These are phyloP conservation scores for Nidularia pulvinata DNA, from an alignment of 768 basidiomycete genomes.

Conservation along the genomic window DNA sequence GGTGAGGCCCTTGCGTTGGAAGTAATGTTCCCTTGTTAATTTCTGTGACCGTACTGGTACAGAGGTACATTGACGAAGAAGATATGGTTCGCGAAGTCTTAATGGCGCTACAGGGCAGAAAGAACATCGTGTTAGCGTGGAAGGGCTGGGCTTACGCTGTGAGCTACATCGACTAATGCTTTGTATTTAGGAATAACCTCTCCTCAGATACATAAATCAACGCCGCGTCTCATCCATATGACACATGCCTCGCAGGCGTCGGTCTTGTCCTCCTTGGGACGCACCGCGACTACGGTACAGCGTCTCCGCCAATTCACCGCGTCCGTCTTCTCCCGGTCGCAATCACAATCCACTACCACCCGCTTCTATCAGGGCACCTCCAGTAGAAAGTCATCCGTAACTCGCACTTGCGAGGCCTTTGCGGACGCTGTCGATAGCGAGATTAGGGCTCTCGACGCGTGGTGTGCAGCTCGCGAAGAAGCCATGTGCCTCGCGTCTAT, in stretches of 20 bases:
- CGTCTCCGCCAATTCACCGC: slow-evolving; percentile 64
- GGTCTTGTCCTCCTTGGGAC: slow-evolving; percentile 56
- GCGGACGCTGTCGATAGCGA: slow-evolving; percentile 71
- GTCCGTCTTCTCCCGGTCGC: slow-evolving; percentile 38
- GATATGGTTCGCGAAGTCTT: slow-evolving; percentile 79
- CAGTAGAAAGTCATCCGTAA: slow-evolving; percentile 19
- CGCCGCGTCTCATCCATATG: slow-evolving; percentile 66
- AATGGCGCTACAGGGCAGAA: slow-evolving; percentile 73
- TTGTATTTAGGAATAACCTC: background rate
- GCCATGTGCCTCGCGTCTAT: slow-evolving; percentile 58
- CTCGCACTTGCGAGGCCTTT: slow-evolving; percentile 80
- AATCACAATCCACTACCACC: slow-evolving; percentile 9
- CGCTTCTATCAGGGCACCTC: background rate
- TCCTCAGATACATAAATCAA: slow-evolving; percentile 42
- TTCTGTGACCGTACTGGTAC: background rate
- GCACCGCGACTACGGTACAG: slow-evolving; percentile 57
- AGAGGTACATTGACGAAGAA: slow-evolving; percentile 75
- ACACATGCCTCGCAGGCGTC: slow-evolving; percentile 69
- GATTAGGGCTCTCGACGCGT: slow-evolving; percentile 56
- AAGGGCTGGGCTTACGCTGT: slow-evolving; percentile 21
- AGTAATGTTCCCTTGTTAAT: background rate
- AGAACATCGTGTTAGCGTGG: slow-evolving; percentile 54
- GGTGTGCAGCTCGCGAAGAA: slow-evolving; percentile 74
- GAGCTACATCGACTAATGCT: slow-evolving; percentile 12
- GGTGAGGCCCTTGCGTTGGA: slow-evolving; percentile 20